These are phyloP conservation scores for Seiridium cupressi DNA, from an alignment of 2,329 filamentous ascomycete species.

Conservation along the genomic window DNA sequence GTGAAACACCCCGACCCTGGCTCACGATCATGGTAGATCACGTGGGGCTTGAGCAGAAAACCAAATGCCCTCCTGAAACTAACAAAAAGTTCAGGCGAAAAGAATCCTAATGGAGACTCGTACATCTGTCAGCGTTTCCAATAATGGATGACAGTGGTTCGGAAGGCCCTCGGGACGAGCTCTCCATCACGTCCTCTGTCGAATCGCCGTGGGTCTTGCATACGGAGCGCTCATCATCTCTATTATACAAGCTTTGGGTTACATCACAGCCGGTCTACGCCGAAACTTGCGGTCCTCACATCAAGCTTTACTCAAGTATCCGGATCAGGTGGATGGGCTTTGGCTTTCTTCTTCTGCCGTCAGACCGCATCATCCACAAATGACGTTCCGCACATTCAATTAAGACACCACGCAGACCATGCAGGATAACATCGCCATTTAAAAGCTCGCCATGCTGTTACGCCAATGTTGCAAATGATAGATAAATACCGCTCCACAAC, in stretches of 20 bases:
- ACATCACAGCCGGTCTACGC: neutral
- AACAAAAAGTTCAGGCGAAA: neutral
- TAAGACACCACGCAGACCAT: too few relatives aligned
- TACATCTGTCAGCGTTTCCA: conserved; percentile 4
- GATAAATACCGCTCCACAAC: too few relatives aligned
- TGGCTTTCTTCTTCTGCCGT: too few relatives aligned
- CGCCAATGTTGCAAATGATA: too few relatives aligned
- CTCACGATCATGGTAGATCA: conserved; percentile 16
- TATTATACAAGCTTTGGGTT: neutral
- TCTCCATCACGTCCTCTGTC: neutral
- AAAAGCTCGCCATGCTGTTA: too few relatives aligned
- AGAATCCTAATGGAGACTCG: neutral
- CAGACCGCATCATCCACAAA: too few relatives aligned
- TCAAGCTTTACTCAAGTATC: neutral
- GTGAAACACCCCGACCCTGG: conserved; percentile 20
- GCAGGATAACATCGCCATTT: too few relatives aligned
- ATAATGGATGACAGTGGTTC: conserved; percentile 6
- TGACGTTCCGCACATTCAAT: too few relatives aligned
- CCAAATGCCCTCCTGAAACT: conserved; percentile 1
- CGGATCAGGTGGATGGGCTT: too few relatives aligned
- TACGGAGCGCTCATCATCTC: neutral
- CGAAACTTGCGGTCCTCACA: neutral
- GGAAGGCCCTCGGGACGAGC: neutral
- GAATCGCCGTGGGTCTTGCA: conserved; percentile 2
- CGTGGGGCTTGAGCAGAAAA: conserved; percentile 10